phyloP scores from a whole-genome alignment of 2,329 filamentous ascomycete genomes.

The Monosporascus ibericus region DNA sequence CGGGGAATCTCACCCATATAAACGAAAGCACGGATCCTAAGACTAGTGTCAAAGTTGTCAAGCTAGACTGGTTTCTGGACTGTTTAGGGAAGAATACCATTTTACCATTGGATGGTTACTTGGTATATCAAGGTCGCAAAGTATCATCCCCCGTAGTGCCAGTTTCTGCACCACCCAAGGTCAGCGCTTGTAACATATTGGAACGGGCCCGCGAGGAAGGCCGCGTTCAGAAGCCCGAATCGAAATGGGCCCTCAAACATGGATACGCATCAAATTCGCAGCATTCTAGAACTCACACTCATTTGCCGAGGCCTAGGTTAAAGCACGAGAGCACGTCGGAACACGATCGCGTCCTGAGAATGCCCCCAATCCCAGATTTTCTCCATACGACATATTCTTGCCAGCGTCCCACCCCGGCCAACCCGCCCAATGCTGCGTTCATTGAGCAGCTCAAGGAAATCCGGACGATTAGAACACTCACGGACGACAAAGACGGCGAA shows the following conservation, averaged over 20 bases:
- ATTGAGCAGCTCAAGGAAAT: slow-evolving; percentile 70
- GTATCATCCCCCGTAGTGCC: slow-evolving; percentile 7
- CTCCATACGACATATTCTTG: slow-evolving; percentile 68
- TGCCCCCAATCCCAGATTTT: slow-evolving; percentile 65
- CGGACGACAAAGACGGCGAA: slow-evolving; percentile 70
- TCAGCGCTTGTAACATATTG: slow-evolving; percentile 20
- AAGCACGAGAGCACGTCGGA: slow-evolving; percentile 71
- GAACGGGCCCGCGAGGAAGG: slow-evolving; percentile 23
- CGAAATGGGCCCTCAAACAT: slow-evolving; percentile 1
- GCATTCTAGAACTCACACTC: slow-evolving; percentile 19
- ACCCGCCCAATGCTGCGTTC: slow-evolving; percentile 69
- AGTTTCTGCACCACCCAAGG: slow-evolving; percentile 6
- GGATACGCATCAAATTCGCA: slow-evolving; percentile 5
- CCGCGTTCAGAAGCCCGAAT: slow-evolving; percentile 6
- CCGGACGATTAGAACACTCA: slow-evolving; percentile 62
- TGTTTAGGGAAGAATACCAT: slow-evolving; percentile 38
- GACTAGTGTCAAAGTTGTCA: slow-evolving; percentile 45
- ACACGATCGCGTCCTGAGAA: slow-evolving; percentile 50
- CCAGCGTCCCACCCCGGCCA: slow-evolving; percentile 64
- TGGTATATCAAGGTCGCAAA: slow-evolving; percentile 48
- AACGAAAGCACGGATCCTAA: slow-evolving; percentile 6
- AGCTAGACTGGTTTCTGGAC: slow-evolving; percentile 52
- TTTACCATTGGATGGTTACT: slow-evolving; percentile 43
- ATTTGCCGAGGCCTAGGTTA: slow-evolving; percentile 36
- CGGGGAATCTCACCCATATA: slow-evolving; percentile 1